Percentiles rank a stretch among this genome's conserved stretches.
phyloP scores from a whole-genome alignment of 176 grass and related monocot species.

The Phragmites australis region DNA sequence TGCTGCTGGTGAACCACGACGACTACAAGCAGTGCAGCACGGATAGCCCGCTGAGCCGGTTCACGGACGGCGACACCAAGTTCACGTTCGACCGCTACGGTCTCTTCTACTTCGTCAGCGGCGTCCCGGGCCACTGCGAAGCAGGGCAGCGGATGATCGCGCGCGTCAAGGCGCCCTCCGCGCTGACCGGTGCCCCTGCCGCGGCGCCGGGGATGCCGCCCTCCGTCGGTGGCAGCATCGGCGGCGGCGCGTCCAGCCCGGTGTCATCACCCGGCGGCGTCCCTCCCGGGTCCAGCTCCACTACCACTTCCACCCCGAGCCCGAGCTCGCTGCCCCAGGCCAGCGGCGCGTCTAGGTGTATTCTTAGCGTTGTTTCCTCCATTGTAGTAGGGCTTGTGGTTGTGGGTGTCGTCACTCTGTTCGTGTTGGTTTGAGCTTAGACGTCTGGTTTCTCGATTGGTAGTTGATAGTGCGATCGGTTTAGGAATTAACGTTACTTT shows the following conservation, averaged over 20 bases:
- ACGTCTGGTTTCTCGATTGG: background rate
- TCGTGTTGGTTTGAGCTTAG: conserved; percentile 12
- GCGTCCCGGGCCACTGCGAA: conserved; percentile 58
- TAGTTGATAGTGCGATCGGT: background rate
- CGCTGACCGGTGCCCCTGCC: conserved; percentile 6
- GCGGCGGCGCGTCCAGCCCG: background rate
- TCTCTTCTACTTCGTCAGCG: conserved; percentile 78
- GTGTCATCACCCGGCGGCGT: background rate
- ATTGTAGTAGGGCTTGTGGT: background rate
- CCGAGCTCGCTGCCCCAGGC: conserved; percentile 29
- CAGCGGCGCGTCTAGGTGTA: conserved; percentile 7
- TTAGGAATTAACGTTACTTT: conserved; percentile 23
- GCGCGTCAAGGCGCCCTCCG: conserved; percentile 34
- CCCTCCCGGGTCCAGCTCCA: background rate
- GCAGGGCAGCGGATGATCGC: conserved; percentile 70
- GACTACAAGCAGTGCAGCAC: conserved; percentile 67
- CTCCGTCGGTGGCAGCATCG: background rate
- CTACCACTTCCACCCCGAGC: background rate
- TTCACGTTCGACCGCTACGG: conserved; percentile 52
- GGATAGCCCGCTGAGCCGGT: conserved; percentile 38
- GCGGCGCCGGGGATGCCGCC: conserved; percentile 26
- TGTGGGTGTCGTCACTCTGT: background rate
- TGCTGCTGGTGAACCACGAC: conserved; percentile 61
- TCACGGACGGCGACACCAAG: conserved; percentile 54
- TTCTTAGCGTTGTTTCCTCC: background rate